phyloP scores from a whole-genome alignment of 176 grass and related monocot genomes.

The Alopecurus myosuroides region DNA sequence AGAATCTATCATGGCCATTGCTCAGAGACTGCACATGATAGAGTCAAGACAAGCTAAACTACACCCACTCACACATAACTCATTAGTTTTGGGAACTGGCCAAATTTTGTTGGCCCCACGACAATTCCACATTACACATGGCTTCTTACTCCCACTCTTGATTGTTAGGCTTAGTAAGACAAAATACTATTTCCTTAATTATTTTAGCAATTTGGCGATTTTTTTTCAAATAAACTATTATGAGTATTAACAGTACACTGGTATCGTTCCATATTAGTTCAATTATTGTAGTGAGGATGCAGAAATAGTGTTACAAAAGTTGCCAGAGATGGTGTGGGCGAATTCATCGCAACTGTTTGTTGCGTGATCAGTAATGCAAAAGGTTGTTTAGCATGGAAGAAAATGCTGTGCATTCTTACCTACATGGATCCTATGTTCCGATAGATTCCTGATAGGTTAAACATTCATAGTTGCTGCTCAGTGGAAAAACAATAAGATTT shows the following conservation, averaged over 20 bases:
- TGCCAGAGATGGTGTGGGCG: not conserved
- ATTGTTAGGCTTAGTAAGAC: not conserved
- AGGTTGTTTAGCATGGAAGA: not conserved
- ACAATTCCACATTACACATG: not conserved
- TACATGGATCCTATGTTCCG: not conserved
- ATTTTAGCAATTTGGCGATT: not conserved
- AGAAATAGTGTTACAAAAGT: slow-evolving; percentile 1
- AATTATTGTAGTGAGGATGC: not conserved
- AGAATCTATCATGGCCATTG: slow-evolving; percentile 16
- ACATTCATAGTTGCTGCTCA: too few relatives aligned
- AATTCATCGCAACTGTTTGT: not conserved
- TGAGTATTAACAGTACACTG: not conserved
- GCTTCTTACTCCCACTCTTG: not conserved
- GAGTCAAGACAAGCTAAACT: not conserved
- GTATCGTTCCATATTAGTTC: not conserved
- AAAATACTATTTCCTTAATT: not conserved
- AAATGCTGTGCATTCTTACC: not conserved
- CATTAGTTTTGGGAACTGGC: slow-evolving; percentile 14
- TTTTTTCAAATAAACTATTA: not conserved
- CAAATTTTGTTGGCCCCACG: not conserved
- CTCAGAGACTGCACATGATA: not conserved
- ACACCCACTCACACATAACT: not conserved
- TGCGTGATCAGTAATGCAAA: not conserved
- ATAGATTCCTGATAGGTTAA: not conserved
- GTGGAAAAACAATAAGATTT: too few relatives aligned